A percentile compares a stretch with the other conserved stretches of the same genome.
These are phyloP conservation scores for Prunus campanulata DNA, from an alignment of 306 rosid genomes.

Conservation along the genomic window DNA sequence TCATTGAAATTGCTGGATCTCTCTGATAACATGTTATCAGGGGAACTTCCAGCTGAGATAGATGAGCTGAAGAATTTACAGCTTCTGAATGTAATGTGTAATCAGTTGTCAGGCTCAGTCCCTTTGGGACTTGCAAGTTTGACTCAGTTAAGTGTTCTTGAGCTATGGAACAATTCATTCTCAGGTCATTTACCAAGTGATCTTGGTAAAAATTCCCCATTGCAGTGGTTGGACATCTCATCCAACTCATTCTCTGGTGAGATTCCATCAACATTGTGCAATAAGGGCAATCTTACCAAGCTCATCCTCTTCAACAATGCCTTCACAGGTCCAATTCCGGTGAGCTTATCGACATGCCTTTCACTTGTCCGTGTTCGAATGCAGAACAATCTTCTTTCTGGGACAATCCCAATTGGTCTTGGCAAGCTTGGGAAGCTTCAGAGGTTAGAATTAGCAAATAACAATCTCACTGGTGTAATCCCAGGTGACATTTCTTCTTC, in stretches of 20 bases:
- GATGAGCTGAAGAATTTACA: constrained; percentile 62
- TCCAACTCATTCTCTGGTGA: constrained; percentile 79
- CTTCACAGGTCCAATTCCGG: constrained; percentile 74
- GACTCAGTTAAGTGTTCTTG: constrained; percentile 59
- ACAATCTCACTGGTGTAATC: constrained; percentile 76
- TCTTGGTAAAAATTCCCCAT: constrained; percentile 74
- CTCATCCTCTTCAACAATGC: constrained; percentile 92
- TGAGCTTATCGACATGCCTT: constrained; percentile 50
- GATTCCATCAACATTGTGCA: constrained; percentile 76
- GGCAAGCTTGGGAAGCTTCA: constrained; percentile 84
- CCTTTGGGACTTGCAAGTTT: constrained; percentile 66
- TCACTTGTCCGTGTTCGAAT: constrained; percentile 87
- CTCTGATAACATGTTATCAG: constrained; percentile 73
- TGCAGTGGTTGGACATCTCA: constrained; percentile 88
- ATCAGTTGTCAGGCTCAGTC: constrained; percentile 63
- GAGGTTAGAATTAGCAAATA: constrained; percentile 91
- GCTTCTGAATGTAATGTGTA: constrained; percentile 84
- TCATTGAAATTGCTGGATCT: constrained; percentile 67
- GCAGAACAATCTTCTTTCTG: constrained; percentile 81
- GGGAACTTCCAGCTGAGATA: constrained; percentile 67
- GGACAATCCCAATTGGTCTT: constrained; percentile 72
- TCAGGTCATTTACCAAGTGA: constrained; percentile 70
- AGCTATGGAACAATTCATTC: constrained; percentile 88
- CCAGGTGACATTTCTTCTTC: constrained; percentile 80
- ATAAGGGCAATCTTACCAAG: constrained; percentile 78